Percentiles rank a stretch among this genome's conserved stretches.
Evolutionary conservation across 805 yeast genomes (phyloP).

Genomic region (Cyberlindnera veronae): DNA sequence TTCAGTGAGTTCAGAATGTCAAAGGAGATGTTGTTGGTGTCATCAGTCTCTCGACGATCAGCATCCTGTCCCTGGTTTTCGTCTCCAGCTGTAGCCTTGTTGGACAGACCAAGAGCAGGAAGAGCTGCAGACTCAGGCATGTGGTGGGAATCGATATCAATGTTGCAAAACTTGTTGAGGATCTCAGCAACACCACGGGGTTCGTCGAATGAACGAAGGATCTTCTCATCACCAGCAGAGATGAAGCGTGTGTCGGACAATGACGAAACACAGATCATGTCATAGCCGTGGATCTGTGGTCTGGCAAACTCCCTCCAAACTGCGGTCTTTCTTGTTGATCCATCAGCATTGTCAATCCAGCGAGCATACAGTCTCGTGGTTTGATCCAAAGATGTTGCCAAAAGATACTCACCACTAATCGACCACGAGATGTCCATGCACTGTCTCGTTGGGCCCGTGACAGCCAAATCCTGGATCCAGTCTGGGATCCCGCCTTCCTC

Average conservation of each 20-base stretch:
- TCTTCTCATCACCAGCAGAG: constrained; percentile 95
- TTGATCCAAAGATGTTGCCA: constrained; percentile 86
- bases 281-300: constrained; percentile 98
- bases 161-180: constrained; percentile 51
- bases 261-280: constrained; percentile 77
- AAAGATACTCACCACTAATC: constrained; percentile 56
- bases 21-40: constrained; percentile 37
- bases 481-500: constrained; percentile 26
- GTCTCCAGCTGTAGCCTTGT: constrained; percentile 67
- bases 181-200: constrained; percentile 74
- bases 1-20: constrained; percentile 45
- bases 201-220: constrained; percentile 81
- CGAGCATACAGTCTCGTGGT: constrained; percentile 82
- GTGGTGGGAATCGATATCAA: constrained; percentile 30
- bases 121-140: constrained; percentile 84
- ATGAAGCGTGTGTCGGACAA: constrained; percentile 63
- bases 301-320: constrained; percentile 92
- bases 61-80: constrained; percentile 24
- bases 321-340: constrained; percentile 25
- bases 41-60: constrained; percentile 31
- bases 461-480: constrained; percentile 49
- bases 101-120: constrained; percentile 91
- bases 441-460: constrained; percentile 73
- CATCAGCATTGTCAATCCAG: constrained; percentile 42
- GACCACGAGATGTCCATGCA: constrained; percentile 83